These are phyloP conservation scores for Furcasterigmium sp. DNA, from an alignment of 2,329 filamentous ascomycete genomes.

Conservation along the genomic window DNA sequence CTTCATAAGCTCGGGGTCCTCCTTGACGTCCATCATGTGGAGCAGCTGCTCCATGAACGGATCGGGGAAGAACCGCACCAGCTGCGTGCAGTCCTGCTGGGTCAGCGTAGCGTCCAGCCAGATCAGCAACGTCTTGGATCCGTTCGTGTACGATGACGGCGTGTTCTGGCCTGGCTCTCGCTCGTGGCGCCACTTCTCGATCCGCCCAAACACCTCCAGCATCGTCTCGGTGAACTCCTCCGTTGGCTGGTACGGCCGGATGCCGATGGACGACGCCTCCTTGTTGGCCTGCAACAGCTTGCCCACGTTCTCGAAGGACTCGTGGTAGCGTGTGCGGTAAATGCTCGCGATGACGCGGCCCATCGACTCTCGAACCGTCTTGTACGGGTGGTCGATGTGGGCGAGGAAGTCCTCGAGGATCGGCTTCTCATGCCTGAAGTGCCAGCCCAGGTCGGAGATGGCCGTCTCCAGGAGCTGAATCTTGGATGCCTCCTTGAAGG, in stretches of 20 bases:
- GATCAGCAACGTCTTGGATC: slow-evolving; percentile 89
- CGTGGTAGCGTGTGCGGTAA: slow-evolving; percentile 87
- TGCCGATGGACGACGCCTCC: slow-evolving; percentile 72
- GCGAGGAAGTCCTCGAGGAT: slow-evolving; percentile 84
- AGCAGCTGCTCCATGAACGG: slow-evolving; percentile 87
- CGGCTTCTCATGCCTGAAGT: slow-evolving; percentile 85
- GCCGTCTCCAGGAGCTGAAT: slow-evolving; percentile 85
- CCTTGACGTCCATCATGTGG: slow-evolving; percentile 99
- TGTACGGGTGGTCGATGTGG: slow-evolving; percentile 96
- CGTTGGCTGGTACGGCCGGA: slow-evolving; percentile 74
- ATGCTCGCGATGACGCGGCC: slow-evolving; percentile 84
- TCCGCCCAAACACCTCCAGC: slow-evolving; percentile 66
- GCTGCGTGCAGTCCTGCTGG: slow-evolving; percentile 86
- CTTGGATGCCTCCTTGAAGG: slow-evolving; percentile 98
- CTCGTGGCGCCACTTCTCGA: slow-evolving; percentile 85
- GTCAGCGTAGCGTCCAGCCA: slow-evolving; percentile 92
- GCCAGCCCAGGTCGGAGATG: slow-evolving; percentile 87
- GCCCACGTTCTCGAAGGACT: slow-evolving; percentile 79
- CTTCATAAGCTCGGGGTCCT: slow-evolving; percentile 91
- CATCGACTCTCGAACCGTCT: slow-evolving; percentile 92
- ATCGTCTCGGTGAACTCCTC: slow-evolving; percentile 71
- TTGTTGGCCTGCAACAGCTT: slow-evolving; percentile 75
- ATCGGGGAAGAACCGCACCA: slow-evolving; percentile 86
- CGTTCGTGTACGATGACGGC: slow-evolving; percentile 89
- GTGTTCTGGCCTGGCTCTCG: slow-evolving; percentile 85